phyloP scores from a whole-genome alignment of 2,329 filamentous ascomycete genomes.

The Hortaea werneckii region DNA sequence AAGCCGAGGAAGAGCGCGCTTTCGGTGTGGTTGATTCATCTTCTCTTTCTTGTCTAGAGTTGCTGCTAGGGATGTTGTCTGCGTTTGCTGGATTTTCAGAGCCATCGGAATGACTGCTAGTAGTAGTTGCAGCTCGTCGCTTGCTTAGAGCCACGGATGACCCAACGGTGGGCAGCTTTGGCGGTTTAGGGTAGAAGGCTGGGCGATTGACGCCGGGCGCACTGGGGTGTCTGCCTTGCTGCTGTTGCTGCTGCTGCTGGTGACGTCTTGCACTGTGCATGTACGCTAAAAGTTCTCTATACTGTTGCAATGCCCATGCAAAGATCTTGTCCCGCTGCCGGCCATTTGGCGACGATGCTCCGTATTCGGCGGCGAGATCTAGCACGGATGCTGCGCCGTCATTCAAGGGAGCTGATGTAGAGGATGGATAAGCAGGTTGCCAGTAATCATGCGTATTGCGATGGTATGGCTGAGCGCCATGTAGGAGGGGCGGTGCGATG shows the following conservation, averaged over 20 bases:
- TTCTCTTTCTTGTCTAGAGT: background rate
- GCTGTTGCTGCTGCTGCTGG: conserved; percentile 19
- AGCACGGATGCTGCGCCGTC: background rate
- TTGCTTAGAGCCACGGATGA: conserved; percentile 18
- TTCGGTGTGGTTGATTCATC: background rate
- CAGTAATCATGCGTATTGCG: too few relatives aligned
- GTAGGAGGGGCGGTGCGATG: background rate
- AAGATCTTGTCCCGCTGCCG: conserved; percentile 36
- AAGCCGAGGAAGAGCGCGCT: background rate
- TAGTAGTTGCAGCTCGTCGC: background rate
- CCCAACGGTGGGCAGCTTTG: conserved; percentile 45
- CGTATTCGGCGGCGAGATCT: conserved; percentile 26
- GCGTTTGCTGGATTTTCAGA: background rate
- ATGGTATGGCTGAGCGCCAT: background rate
- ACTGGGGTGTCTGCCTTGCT: conserved; percentile 29
- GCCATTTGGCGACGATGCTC: conserved; percentile 32
- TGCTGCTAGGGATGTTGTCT: background rate
- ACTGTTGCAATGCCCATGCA: conserved; percentile 37
- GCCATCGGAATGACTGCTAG: too few relatives aligned
- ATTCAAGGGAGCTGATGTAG: background rate
- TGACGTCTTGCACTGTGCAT: conserved; percentile 36
- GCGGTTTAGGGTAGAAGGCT: conserved; percentile 52
- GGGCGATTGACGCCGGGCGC: conserved; percentile 38
- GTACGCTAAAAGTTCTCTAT: conserved; percentile 39
- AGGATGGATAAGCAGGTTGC: background rate